phyloP scores from a whole-genome alignment of 441 rosid genomes.

The Syzygium malaccense region DNA sequence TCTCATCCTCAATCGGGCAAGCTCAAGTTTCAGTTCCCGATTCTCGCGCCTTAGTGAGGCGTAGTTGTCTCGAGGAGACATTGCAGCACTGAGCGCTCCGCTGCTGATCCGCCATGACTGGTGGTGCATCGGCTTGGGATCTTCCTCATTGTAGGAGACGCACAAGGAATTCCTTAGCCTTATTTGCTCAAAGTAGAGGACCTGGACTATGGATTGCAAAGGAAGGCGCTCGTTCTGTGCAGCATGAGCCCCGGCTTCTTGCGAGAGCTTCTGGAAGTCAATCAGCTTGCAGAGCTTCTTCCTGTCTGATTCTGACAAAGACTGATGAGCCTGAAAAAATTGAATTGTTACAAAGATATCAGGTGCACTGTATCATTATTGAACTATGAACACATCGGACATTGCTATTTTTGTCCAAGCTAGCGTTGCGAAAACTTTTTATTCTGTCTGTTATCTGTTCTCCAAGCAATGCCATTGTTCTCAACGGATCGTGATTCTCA shows the following conservation, averaged over 20 bases:
- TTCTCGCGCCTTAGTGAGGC: constrained; percentile 94
- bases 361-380: not conserved
- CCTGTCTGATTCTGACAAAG: constrained; percentile 69
- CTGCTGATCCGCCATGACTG: constrained; percentile 93
- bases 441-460: not conserved
- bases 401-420: not conserved
- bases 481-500: not conserved
- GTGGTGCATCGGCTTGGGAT: constrained; percentile 56
- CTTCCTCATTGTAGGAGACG: constrained; percentile 66
- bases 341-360: constrained; percentile 3
- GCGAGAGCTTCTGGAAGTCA: constrained; percentile 96
- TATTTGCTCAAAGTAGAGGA: constrained; percentile 92
- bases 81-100: constrained; percentile 94
- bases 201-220: constrained; percentile 93
- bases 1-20: constrained; percentile 89
- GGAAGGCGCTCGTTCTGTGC: constrained; percentile 96
- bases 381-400: not conserved
- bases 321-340: constrained; percentile 63
- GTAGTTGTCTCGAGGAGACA: constrained; percentile 96
- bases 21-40: constrained; percentile 90
- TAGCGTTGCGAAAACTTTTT: not conserved
- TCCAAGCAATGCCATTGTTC: not conserved
- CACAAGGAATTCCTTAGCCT: constrained; percentile 73
- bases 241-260: constrained; percentile 95
- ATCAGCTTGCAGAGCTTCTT: constrained; percentile 74